phyloP scores from a whole-genome alignment of 2,329 filamentous ascomycete species.

The Pseudogymnoascus sp. region DNA sequence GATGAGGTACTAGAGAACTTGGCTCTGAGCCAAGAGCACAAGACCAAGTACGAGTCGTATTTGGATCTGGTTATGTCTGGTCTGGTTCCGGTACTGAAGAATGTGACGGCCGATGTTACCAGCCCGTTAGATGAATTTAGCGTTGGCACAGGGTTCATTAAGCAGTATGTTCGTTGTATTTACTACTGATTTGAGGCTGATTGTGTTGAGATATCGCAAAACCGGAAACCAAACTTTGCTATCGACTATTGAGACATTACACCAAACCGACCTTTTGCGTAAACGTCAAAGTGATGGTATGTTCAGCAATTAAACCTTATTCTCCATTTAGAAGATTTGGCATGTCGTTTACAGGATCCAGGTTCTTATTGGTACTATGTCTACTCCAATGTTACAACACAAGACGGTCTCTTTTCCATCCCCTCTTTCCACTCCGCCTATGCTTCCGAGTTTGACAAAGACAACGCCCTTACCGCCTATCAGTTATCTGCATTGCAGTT shows the following conservation, averaged over 20 bases:
- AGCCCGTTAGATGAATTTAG: conserved; percentile 10
- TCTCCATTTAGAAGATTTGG: neutral
- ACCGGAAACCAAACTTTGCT: neutral
- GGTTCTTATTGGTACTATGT: neutral
- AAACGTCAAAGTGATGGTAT: conserved; percentile 9
- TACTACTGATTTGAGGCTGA: neutral
- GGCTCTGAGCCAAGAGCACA: neutral
- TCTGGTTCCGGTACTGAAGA: neutral
- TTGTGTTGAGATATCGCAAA: neutral
- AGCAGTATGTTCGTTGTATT: neutral
- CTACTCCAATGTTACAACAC: conserved; percentile 1
- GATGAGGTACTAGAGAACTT: conserved; percentile 2
- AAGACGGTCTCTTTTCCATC: conserved; percentile 10
- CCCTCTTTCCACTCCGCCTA: conserved; percentile 10
- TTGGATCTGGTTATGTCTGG: conserved; percentile 7
- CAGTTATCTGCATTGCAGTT: neutral
- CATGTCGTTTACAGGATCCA: neutral
- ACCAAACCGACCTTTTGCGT: neutral
- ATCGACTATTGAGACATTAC: neutral
- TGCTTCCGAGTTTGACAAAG: neutral
- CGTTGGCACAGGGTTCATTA: conserved; percentile 11
- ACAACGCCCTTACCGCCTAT: conserved; percentile 4
- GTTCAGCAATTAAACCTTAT: neutral
- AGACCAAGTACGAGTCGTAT: conserved; percentile 8
- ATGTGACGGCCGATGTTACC: neutral